Evolutionary conservation across 768 basidiomycete genomes (phyloP), one percentile per base, ranked within the genome.

Genomic region (Leccinum longicurvipes): DNA sequence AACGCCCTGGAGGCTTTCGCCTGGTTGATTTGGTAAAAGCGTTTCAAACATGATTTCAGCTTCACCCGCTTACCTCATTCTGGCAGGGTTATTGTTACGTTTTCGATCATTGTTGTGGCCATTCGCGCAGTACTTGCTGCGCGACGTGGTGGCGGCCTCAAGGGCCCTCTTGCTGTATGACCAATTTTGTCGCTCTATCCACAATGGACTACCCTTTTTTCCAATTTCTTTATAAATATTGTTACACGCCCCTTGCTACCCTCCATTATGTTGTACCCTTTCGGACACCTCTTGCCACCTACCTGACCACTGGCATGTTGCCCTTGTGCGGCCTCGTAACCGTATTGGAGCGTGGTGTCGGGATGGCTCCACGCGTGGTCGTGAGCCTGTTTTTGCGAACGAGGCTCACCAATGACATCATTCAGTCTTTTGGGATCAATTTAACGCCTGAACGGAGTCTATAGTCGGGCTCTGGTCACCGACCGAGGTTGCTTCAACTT

Each of bases 1-100:
- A 91, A 90, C 52, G 88, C 90, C 5, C 70, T 87, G 1, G 80
- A 85, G 64, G 89, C 74, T 19, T 91, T 91, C 63, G 82, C 87
- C 8, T 92, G 90, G 89, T 63, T 87, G 14, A 79, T 82, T 60
- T 88, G 85, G 88, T 89, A 59, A 58, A 71, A 19, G 19, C 3
- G 17, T 19, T 23, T 36, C 23, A 44, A 36, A 29, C 12, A 15
- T 24, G 3, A 15, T 41, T 2, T 24, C 24, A 23, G n/a, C 14
- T 17, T 10, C 42, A 42, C 21, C 50, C 17, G 42, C 32, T 36
- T 34, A 52, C 50, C 50, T 45, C 44, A 23, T 44, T 39, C 5
- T 8, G 3, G 14, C 60, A 91, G 89, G 83, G 74, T 87, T 24
- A 56, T 91, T 39, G 72, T 84, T 17, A 88, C 87, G 1, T 72